Percentiles rank a stretch among this genome's conserved stretches.
These are phyloP conservation scores for Trichosphaerium sp. DNA, from an alignment of 78 protist genomes.

Conservation along the genomic window DNA sequence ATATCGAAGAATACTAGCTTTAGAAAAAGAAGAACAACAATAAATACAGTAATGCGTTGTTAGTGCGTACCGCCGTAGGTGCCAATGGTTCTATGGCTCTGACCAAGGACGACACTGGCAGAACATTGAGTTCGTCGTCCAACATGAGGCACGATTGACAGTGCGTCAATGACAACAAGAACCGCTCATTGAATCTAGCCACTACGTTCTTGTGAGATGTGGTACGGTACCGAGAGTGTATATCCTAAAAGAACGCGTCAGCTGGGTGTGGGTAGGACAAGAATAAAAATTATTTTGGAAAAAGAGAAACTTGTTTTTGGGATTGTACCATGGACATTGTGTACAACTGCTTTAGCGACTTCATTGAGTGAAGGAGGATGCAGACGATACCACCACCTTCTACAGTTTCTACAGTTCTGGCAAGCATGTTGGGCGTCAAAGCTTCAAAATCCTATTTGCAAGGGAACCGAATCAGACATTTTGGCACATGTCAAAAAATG, in stretches of 20 bases:
- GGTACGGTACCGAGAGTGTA: slow-evolving; percentile 84
- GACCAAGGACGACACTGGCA: slow-evolving; percentile 71
- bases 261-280: background rate
- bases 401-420: slow-evolving; percentile 97
- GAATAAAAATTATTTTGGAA: background rate
- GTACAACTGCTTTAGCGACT: slow-evolving; percentile 75
- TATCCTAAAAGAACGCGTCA: slow-evolving; percentile 54
- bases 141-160: slow-evolving; percentile 67
- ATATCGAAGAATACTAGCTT: background rate
- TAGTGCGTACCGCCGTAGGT: background rate
- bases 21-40: background rate
- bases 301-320: background rate
- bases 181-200: slow-evolving; percentile 96
- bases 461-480: background rate
- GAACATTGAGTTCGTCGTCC: slow-evolving; percentile 89
- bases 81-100: slow-evolving; percentile 35
- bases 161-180: slow-evolving; percentile 82
- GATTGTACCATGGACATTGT: slow-evolving; percentile 75
- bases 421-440: slow-evolving; percentile 95
- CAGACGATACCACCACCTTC: slow-evolving; percentile 97
- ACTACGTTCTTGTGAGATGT: slow-evolving; percentile 67
- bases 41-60: background rate
- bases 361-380: slow-evolving; percentile 74
- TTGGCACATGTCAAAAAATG: too few relatives aligned
- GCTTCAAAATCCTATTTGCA: slow-evolving; percentile 91